phyloP scores from a whole-genome alignment of 2,329 filamentous ascomycete species.

The Phyllosticta citrichinensis region DNA sequence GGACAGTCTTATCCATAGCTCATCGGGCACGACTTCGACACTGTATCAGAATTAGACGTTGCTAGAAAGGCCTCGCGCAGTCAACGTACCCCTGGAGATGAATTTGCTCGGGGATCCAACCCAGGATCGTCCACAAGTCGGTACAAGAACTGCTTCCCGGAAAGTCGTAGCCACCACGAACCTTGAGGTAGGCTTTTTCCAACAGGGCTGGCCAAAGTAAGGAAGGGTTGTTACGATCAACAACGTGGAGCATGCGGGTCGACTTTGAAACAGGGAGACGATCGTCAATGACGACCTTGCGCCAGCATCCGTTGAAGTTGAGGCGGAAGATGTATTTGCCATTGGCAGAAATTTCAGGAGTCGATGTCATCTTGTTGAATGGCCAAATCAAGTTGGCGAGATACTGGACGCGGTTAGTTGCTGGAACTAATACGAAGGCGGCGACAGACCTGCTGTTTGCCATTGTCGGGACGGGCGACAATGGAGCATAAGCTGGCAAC shows the following conservation, averaged over 20 bases:
- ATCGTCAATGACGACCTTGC: constrained; percentile 82
- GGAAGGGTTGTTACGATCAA: constrained; percentile 72
- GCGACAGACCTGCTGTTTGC: constrained; percentile 52
- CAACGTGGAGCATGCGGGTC: constrained; percentile 69
- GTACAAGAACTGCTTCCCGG: constrained; percentile 95
- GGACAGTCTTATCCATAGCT: constrained; percentile 69
- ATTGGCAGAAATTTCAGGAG: constrained; percentile 58
- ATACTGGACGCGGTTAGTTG: constrained; percentile 38
- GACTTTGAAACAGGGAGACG: constrained; percentile 69
- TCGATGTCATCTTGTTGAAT: constrained; percentile 46
- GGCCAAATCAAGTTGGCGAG: constrained; percentile 67
- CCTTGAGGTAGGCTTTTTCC: constrained; percentile 94
- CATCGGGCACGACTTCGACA: constrained; percentile 58
- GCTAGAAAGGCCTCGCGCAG: background rate
- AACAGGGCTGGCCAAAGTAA: constrained; percentile 85
- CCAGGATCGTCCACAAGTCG: constrained; percentile 83
- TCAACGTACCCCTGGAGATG: constrained; percentile 62
- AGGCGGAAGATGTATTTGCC: constrained; percentile 90
- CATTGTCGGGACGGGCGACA: constrained; percentile 58
- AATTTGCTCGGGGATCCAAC: constrained; percentile 94
- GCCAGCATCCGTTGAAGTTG: constrained; percentile 89
- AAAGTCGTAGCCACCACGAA: constrained; percentile 93
- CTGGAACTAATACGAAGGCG: background rate
- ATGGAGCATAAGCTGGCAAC: constrained; percentile 88
- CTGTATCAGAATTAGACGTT: background rate